Evolutionary conservation across 225 moss, liverwort and hornwort species (phyloP).

Genomic region (Lunularia cruciata): DNA sequence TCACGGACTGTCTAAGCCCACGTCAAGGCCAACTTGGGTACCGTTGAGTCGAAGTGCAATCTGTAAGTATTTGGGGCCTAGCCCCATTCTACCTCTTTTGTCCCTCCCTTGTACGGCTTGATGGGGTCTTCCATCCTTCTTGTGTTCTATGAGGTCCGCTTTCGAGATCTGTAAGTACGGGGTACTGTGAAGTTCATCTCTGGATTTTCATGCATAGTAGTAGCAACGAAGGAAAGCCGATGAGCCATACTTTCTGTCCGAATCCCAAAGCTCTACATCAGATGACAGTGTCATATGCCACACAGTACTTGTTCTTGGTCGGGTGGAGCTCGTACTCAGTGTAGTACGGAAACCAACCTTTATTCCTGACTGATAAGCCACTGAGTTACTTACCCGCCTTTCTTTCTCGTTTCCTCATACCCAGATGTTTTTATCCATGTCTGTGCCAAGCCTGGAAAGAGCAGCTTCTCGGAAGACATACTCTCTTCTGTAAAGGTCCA

Average conservation of each 20-base stretch:
- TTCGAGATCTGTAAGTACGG: too few species aligned
- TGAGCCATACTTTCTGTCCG: background rate
- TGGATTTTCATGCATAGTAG: too few species aligned
- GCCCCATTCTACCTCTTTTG: too few species aligned
- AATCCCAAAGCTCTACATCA: background rate
- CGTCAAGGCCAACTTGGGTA: too few species aligned
- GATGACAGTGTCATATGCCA: background rate
- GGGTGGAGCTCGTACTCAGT: background rate
- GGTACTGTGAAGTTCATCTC: too few species aligned
- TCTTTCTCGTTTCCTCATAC: background rate
- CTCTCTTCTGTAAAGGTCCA: background rate
- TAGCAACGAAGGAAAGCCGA: background rate
- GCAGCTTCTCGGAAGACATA: slow-evolving; percentile 9
- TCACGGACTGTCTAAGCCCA: too few species aligned
- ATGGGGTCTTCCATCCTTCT: too few species aligned
- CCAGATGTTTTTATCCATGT: background rate
- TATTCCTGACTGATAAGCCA: too few species aligned
- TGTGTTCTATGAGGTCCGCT: too few species aligned
- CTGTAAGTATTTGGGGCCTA: too few species aligned
- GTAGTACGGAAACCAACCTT: background rate
- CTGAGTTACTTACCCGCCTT: background rate
- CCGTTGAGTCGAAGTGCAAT: too few species aligned
- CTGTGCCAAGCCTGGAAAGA: background rate
- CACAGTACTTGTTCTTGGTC: slow-evolving; percentile 1
- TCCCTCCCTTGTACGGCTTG: too few species aligned